Evolutionary conservation across 2,329 filamentous ascomycete species (phyloP), one percentile per base, ranked within the genome.

Genomic region (Cyanodermella asteris): DNA sequence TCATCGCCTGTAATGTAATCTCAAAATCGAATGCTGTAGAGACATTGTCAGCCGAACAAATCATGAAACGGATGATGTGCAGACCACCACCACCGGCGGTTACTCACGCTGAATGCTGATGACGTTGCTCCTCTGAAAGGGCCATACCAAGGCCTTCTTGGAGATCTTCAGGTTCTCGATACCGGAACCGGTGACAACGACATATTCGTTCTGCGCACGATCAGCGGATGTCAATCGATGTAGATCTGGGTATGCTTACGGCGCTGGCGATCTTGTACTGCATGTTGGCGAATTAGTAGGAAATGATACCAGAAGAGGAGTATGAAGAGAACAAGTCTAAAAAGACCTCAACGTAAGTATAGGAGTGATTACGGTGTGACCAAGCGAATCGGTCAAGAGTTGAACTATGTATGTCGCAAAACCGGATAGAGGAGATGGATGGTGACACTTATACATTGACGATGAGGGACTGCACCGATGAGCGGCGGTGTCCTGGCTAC

Each of bases 1-100:
- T 90, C 78, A 90, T 91, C 28, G 78, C 78, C 43, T 82, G 75
- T 2, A 90, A 55, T 28, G 70, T 69, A 60, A 90, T 76, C 30
- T 64, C 66, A 48, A 87, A 84, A 49, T 90, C 78, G 41, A 77
- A 76, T 0, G 39, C n/a, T n/a, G n/a, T n/a, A n/a, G n/a, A n/a
- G n/a, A n/a, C n/a, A n/a, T n/a, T n/a, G n/a, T n/a, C n/a, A n/a
- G n/a, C n/a, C n/a, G n/a, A n/a, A n/a, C n/a, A n/a, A n/a, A 76
- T 69, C 32, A 57, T 64, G 31, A 54, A 50, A 26, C 47, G 51
- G 10, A 42, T 45, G 14, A n/a, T n/a, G n/a, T n/a, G n/a, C n/a
- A n/a, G n/a, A n/a, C n/a, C n/a, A n/a, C n/a, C n/a, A n/a, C n/a
- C n/a, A n/a, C n/a, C n/a, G n/a, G n/a, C n/a, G n/a, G n/a, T n/a